Percentiles rank a stretch among this genome's conserved stretches.
These are phyloP conservation scores for Arthrocladium fulminans DNA, from an alignment of 2,329 filamentous ascomycete species.

Conservation along the genomic window DNA sequence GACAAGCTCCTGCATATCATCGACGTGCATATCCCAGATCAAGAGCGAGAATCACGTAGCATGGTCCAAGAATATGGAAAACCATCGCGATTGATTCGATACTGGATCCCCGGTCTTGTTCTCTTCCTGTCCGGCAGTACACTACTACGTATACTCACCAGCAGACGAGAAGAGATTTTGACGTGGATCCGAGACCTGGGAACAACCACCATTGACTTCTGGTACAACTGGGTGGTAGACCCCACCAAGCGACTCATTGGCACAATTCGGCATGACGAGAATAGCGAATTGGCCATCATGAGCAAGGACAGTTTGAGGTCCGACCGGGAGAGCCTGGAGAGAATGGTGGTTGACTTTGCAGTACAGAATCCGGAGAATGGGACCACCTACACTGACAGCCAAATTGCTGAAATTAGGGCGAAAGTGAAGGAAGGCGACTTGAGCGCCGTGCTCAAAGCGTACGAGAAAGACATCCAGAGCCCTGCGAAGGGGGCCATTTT, in stretches of 20 bases:
- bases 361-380: slow-evolving; percentile 60
- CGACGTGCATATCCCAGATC: slow-evolving; percentile 56
- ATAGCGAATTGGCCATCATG: slow-evolving; percentile 93
- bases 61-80: slow-evolving; percentile 60
- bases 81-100: slow-evolving; percentile 66
- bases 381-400: slow-evolving; percentile 52
- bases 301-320: slow-evolving; percentile 84
- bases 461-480: slow-evolving; percentile 75
- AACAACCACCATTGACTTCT: slow-evolving; percentile 75
- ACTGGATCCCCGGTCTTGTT: slow-evolving; percentile 71
- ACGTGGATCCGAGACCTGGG: slow-evolving; percentile 74
- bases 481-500: slow-evolving; percentile 75
- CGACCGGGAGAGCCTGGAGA: slow-evolving; percentile 82
- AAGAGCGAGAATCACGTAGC: slow-evolving; percentile 48
- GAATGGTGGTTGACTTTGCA: slow-evolving; percentile 97
- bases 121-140: slow-evolving; percentile 77
- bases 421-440: slow-evolving; percentile 88
- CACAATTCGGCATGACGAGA: slow-evolving; percentile 86
- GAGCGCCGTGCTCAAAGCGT: slow-evolving; percentile 81
- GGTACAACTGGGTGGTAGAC: slow-evolving; percentile 91
- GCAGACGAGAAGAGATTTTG: slow-evolving; percentile 65
- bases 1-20: slow-evolving; percentile 50
- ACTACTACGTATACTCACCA: slow-evolving; percentile 67
- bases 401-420: slow-evolving; percentile 64
- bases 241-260: slow-evolving; percentile 73